A percentile compares a stretch with the other conserved stretches of the same genome.
phyloP scores from a whole-genome alignment of 2,329 filamentous ascomycete species.

The Fusarium protoensiforme region DNA sequence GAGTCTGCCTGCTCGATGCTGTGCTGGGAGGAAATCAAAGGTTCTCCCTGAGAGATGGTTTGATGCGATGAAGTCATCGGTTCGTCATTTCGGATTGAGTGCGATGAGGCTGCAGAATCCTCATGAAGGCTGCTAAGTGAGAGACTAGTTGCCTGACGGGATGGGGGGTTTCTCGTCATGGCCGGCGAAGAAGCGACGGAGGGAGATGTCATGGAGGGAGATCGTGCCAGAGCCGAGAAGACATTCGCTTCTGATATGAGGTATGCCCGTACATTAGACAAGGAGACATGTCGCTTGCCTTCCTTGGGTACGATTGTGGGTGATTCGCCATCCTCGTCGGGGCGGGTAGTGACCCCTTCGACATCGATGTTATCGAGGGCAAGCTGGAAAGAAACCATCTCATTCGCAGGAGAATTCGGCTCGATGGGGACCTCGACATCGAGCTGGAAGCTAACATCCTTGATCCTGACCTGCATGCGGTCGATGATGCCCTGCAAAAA shows the following conservation, averaged over 20 bases:
- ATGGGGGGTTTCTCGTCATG: slow-evolving; percentile 52
- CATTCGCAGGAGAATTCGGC: slow-evolving; percentile 55
- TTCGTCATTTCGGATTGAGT: slow-evolving; percentile 39
- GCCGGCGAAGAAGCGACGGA: slow-evolving; percentile 63
- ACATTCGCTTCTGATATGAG: slow-evolving; percentile 75
- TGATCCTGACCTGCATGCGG: slow-evolving; percentile 74
- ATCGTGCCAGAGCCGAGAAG: slow-evolving; percentile 69
- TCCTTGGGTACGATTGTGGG: slow-evolving; percentile 62
- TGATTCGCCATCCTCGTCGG: slow-evolving; percentile 42
- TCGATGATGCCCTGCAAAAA: slow-evolving; percentile 81
- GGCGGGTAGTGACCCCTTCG: slow-evolving; percentile 69
- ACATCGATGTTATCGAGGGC: slow-evolving; percentile 73
- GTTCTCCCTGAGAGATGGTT: slow-evolving; percentile 28
- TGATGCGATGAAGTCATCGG: slow-evolving; percentile 30
- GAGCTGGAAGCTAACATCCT: slow-evolving; percentile 72
- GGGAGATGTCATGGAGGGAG: slow-evolving; percentile 61
- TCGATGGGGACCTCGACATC: slow-evolving; percentile 69
- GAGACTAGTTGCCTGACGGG: slow-evolving; percentile 45
- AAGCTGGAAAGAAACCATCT: slow-evolving; percentile 72
- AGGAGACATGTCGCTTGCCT: slow-evolving; percentile 72
- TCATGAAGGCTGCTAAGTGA: slow-evolving; percentile 44
- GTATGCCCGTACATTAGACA: slow-evolving; percentile 72
- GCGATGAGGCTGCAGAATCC: slow-evolving; percentile 38
- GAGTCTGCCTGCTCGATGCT: slow-evolving; percentile 30
- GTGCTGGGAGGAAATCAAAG: slow-evolving; percentile 7